A percentile compares a stretch with the other conserved stretches of the same genome.
These are phyloP conservation scores for Secale cereale DNA, from an alignment of 176 grass and related monocot species.

Conservation along the genomic window DNA sequence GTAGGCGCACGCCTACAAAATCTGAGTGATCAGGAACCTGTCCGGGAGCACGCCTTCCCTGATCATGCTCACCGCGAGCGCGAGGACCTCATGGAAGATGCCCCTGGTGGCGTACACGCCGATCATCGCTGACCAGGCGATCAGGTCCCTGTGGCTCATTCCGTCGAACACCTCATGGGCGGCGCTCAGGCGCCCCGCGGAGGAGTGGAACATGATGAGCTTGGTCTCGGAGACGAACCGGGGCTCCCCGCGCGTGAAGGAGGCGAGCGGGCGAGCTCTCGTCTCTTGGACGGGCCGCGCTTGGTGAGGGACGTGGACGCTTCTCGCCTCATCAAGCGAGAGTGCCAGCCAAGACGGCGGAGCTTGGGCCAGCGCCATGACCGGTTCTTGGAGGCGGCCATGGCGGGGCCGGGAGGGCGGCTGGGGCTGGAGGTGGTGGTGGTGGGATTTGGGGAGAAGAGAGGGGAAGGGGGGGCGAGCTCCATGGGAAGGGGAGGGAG, in stretches of 20 bases:
- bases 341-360: constrained; percentile 22
- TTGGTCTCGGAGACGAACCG: constrained; percentile 49
- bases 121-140: constrained; percentile 74
- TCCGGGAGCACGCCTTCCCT: constrained; percentile 39
- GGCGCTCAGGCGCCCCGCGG: constrained; percentile 36
- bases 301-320: not conserved
- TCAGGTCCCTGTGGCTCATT: constrained; percentile 54
- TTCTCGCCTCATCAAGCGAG: constrained; percentile 19
- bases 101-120: constrained; percentile 39
- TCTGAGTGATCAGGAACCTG: constrained; percentile 54
- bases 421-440: constrained; percentile 14
- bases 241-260: not conserved
- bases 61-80: constrained; percentile 41
- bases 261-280: not conserved
- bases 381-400: constrained; percentile 36
- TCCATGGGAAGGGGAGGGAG: constrained; percentile 20
- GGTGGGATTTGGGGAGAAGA: constrained; percentile 6
- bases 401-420: not conserved
- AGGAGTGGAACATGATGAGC: constrained; percentile 47
- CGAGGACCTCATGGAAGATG: constrained; percentile 39
- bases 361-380: constrained; percentile 37
- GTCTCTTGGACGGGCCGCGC: not conserved
- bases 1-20: constrained; percentile 48
- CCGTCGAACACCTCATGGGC: constrained; percentile 51
- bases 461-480: constrained; percentile 29